These are phyloP conservation scores for Blumeria graminis DNA, from an alignment of 2,329 filamentous ascomycete species.

Conservation along the genomic window DNA sequence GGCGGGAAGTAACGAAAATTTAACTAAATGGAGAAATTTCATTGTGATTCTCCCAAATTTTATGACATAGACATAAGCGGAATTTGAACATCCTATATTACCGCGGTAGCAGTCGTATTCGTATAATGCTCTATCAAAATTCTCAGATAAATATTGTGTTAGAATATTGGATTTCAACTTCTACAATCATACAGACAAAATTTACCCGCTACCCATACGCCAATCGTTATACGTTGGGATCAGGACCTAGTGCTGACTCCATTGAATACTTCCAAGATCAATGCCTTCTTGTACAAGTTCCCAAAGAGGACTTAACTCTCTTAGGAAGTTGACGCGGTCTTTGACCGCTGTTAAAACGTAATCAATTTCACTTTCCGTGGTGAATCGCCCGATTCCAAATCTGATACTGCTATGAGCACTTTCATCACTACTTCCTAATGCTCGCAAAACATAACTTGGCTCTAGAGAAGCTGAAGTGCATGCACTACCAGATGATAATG, in stretches of 20 bases:
- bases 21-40: no score
- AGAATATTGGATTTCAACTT: no score
- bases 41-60: no score
- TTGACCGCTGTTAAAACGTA: conserved; percentile 88
- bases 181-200: no score
- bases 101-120: no score
- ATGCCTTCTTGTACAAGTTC: conserved; percentile 94
- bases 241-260: conserved; percentile 66
- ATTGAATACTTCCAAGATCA: conserved; percentile 87
- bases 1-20: no score
- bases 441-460: conserved; percentile 84
- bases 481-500: conserved; percentile 82
- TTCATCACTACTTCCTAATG: conserved; percentile 88
- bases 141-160: no score
- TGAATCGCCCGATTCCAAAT: conserved; percentile 93
- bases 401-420: conserved; percentile 94
- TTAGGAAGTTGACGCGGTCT: conserved; percentile 74
- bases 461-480: conserved; percentile 94
- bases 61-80: no score
- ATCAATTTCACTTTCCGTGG: conserved; percentile 83
- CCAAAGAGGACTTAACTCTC: conserved; percentile 90
- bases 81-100: no score
- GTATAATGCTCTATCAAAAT: no score
- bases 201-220: no score
- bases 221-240: no score